Evolutionary conservation across 2,329 filamentous ascomycete genomes (phyloP), one percentile per base, ranked within the genome.

Genomic region (Hirsutella rhossiliensis): DNA sequence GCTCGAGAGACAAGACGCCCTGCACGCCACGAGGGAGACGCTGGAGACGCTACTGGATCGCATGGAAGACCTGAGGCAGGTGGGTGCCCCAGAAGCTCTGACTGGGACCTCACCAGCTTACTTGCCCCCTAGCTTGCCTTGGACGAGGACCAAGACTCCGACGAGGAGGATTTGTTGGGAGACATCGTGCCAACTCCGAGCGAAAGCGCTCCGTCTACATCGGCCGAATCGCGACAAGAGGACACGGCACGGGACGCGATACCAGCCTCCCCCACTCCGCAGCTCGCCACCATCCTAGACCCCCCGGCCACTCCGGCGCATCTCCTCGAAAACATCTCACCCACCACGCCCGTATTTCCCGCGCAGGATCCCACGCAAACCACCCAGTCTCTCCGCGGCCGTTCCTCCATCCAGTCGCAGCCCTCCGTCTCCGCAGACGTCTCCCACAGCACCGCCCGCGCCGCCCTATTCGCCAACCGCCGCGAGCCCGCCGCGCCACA

Each of bases 21-120:
- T 90, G 29, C 71, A 76, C 47, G 64, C 66, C 38, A 84, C 86
- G 54, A 73, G 81, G 45, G 78, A 84, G 31, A 58, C 77, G 5
- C 69, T 88, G 42, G 82, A 85, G 53, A 68, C 75, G 43, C 62
- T 90, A 37, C 67, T 75, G 38, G 78, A 85, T 52, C 69, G 81
- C 32, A 61, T 90, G 48, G 68, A 78, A 46, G 84, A 89, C 53
- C 59, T 88, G 11, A 73, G 80, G 52, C 77, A 85, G 51, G 71
- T 84, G 53, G 28, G 51, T n/a, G 3, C 4, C 28, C 7, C 4
- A 5, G 2, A 2, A 9, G 13, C 13, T 17, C 5, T 11, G 31
- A n/a, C 9, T 31, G 7, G n/a, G 17, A 23, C 8, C n/a, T 5
- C 19, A 19, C 27, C 47, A 58, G 57, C 43, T 6, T 36, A 29